phyloP scores from a whole-genome alignment of 2,329 filamentous ascomycete genomes.

The Aspergillus fructus region DNA sequence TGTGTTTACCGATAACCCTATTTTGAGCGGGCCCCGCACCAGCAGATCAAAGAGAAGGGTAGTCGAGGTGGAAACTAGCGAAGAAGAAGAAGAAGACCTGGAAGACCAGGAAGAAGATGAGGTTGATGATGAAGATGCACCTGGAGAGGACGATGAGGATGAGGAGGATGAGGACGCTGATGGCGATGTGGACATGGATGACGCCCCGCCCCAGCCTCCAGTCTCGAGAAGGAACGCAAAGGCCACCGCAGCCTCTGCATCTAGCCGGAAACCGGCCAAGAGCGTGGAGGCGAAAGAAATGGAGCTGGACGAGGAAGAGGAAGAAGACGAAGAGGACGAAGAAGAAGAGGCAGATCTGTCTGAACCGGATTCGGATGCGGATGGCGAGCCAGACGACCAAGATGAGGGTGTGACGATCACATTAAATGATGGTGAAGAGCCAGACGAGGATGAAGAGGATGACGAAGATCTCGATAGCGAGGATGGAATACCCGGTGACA shows the following conservation, averaged over 20 bases:
- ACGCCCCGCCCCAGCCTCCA: conserved; percentile 40
- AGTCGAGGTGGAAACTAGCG: conserved; percentile 47
- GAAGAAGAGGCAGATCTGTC: conserved; percentile 43
- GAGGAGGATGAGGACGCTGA: conserved; percentile 36
- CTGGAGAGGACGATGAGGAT: conserved; percentile 26
- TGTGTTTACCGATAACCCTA: conserved; percentile 47
- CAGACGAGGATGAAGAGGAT: conserved; percentile 43
- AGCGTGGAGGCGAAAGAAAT: conserved; percentile 50
- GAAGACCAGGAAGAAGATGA: conserved; percentile 46
- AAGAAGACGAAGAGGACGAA: conserved; percentile 29
- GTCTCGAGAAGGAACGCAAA: conserved; percentile 37
- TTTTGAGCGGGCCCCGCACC: conserved; percentile 46
- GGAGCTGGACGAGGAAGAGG: conserved; percentile 38
- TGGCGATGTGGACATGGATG: conserved; percentile 47
- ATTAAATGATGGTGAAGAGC: conserved; percentile 34
- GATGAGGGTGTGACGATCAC: conserved; percentile 47
- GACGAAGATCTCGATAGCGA: conserved; percentile 46
- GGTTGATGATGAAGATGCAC: conserved; percentile 41
- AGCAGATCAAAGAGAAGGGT: conserved; percentile 47
- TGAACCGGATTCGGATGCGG: conserved; percentile 47
- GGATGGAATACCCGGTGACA: conserved; percentile 50
- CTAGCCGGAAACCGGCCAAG: conserved; percentile 36
- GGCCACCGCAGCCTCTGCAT: conserved; percentile 24
- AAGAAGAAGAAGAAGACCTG: conserved; percentile 46
- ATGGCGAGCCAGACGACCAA: conserved; percentile 50